Base-by-base conservation (phyloP, 1,139 yeast genomes). In the Eremothecium cymbalariae region DNA sequence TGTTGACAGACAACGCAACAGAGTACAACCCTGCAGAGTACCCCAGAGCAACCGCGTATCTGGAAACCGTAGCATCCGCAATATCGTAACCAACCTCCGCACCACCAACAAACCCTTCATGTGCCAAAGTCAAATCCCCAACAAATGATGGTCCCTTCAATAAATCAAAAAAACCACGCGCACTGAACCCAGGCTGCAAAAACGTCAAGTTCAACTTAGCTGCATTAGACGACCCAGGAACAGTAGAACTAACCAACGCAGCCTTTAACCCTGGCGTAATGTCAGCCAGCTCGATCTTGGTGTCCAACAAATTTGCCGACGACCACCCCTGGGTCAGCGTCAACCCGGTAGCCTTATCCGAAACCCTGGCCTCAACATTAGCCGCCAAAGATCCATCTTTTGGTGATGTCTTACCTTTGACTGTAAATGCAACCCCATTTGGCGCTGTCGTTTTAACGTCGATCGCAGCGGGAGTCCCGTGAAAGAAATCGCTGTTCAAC, bases 311-410 rank as follows among this genome's bases (percentile, higher is more conserved):
- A 65, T 90, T 90, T 64, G 94, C 81, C 53, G 94, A 84, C 70
- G 86, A 80, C 96, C 97, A 88, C 58, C 95, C 95, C 71, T 90
- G 97, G 52, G 95, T 85, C 59, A 90, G 70, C 50, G 96, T 78
- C 60, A 90, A 72, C 47, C 97, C 97, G 47, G 94, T 72, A 46
- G 88, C 74, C 74, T 86, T 86, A 76, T 93, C 98, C 46, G 83
- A 68, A 72, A 81, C 84, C 72, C 84, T 85, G 55, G 94, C 84
- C 67, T 90, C 97, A 43, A 90, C 70, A 57, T 83, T 77, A 53
- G 95, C 95, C 47, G 88, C 77, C 55, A 93, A 77, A 54, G 90
- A 69, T 60, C 83, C 81, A 58, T 78, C 83, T 67, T 77, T 77
- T 42, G 65, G 64, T 59, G 78, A 73, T 53, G 93, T 79, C 70